Conservation (phyloP, 148 eudicot species). For the Amaranthus hypochondriacus region DNA sequence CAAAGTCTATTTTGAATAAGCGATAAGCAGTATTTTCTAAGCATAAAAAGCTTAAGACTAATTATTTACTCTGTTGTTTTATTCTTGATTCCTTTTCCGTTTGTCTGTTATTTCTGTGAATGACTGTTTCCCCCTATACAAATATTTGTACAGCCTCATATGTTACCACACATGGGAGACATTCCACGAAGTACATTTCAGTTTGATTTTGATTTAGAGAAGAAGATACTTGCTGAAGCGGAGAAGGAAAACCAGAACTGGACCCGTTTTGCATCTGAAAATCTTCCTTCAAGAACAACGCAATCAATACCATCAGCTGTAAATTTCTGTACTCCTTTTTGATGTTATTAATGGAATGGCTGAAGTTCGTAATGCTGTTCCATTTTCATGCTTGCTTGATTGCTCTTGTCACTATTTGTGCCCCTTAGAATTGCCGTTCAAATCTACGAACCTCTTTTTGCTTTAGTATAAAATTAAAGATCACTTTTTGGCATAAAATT, state of each 20-base stretch:
- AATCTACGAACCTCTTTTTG: neutral
- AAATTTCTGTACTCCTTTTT: conserved; percentile 3
- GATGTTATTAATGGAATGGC: conserved; percentile 1
- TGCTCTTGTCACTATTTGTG: neutral
- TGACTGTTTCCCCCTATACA: neutral
- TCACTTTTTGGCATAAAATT: neutral
- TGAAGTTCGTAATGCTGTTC: neutral
- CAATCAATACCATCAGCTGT: conserved; percentile 48
- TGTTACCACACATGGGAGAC: conserved; percentile 76
- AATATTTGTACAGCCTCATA: conserved; percentile 52
- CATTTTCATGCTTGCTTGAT: neutral
- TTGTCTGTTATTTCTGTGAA: neutral
- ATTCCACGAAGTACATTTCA: conserved; percentile 81
- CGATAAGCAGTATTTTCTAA: neutral
- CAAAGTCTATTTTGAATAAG: neutral
- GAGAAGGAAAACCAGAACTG: conserved; percentile 79
- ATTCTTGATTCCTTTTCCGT: too few relatives aligned
- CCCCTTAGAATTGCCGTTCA: neutral
- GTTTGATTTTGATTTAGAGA: conserved; percentile 82
- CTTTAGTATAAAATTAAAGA: too few relatives aligned
- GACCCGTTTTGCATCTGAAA: conserved; percentile 71
- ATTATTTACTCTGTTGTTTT: neutral
- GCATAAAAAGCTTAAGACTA: neutral
- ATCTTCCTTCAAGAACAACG: conserved; percentile 52
- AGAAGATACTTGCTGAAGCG: conserved; percentile 75